Evolutionary conservation across 805 yeast species (phyloP).

Genomic region (Tetrapisispora namnaoensis): DNA sequence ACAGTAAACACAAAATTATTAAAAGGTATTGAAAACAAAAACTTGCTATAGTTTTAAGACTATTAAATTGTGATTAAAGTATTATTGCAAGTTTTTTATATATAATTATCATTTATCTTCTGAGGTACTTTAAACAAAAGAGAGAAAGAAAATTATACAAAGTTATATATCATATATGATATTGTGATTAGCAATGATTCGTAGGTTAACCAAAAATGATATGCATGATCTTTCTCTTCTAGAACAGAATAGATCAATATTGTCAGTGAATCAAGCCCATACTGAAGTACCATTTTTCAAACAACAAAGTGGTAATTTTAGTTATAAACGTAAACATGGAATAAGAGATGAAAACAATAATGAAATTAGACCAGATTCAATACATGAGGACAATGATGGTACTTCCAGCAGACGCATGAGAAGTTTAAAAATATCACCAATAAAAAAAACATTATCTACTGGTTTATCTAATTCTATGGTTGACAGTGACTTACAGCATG

Average conservation of each 20-base stretch:
- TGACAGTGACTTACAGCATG: background rate
- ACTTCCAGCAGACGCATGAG: background rate
- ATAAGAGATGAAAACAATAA: too few relatives aligned
- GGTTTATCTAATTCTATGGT: background rate
- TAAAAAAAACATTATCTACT: background rate
- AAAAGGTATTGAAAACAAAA: background rate
- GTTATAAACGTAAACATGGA: background rate
- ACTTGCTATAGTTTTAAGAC: too few relatives aligned
- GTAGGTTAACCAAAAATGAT: constrained; percentile 1
- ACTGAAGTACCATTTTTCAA: background rate
- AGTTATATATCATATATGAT: too few relatives aligned
- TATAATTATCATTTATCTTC: too few relatives aligned
- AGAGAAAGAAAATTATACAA: too few relatives aligned
- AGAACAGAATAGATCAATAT: background rate
- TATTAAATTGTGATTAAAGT: too few relatives aligned
- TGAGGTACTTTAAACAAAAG: too few relatives aligned
- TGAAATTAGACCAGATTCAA: too few relatives aligned
- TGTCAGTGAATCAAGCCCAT: background rate
- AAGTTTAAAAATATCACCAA: constrained; percentile 3
- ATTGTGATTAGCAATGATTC: background rate
- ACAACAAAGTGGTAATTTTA: background rate
- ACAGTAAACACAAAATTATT: background rate
- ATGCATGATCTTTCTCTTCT: constrained; percentile 1
- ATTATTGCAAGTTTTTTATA: too few relatives aligned
- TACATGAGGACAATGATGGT: background rate